Evolutionary conservation across 805 yeast species (phyloP), one percentile per base, ranked within the genome.

Genomic region (Pichia pseudocactophila): DNA sequence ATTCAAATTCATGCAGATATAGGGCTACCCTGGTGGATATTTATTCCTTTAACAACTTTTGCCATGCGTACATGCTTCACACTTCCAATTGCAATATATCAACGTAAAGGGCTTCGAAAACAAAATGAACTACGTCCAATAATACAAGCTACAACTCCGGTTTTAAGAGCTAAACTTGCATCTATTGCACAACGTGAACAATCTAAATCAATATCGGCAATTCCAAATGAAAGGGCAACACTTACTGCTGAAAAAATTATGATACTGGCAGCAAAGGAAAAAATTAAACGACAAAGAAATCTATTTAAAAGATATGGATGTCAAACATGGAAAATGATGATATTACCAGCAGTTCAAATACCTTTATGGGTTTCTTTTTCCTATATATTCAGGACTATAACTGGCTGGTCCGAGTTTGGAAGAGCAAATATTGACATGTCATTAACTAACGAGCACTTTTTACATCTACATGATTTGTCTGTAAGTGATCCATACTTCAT

Each of bases 361-460:
- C 97, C 97, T 0, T 58, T 89, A 6, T 89, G 96, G 95, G 70
- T 88, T 2, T 68, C 81, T 2, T 68, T 89, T 70, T 81, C 92
- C 11, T 67, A 80, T 50, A 79, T 88, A 1, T 73, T 88, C 50
- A 70, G 96, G 49, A 73, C 78, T 36, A 63, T 88, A 47, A 80
- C 89, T 34, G 95, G 95, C 1, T 75, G 80, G 80, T 56, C 68
- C 5, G 49, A 50, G 17, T 30, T 59, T 35, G 55, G 70, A 17
- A 65, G 62, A 34, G 72, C 80, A 0, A 39, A 36, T 18, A 48
- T 78, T 31, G 83, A 78, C 49, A 64, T 72, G 17, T 46, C 72
- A 0, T 58, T 78, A 39, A 64, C 72, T 36, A 56, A 55, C 3
- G 84, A 78, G 52, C 81, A 82, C 7, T 48, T 82, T 18, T 58